Evolutionary conservation across 345 rosid species (phyloP), one percentile per base, ranked within the genome.

Genomic region (Bretschneidera sinensis): DNA sequence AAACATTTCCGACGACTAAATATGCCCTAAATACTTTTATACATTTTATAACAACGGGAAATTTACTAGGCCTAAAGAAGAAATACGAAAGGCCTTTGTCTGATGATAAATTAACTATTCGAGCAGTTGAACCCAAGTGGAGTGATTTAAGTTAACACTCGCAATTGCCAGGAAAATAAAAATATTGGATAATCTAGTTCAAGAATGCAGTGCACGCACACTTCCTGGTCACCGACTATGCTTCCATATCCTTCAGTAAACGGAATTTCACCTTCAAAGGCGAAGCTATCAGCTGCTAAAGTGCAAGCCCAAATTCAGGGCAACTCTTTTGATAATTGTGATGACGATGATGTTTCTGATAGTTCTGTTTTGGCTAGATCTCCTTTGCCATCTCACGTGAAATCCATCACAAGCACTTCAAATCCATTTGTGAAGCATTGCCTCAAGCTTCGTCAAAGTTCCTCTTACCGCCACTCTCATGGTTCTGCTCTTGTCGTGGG

Each of bases 381-480:
- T 60, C 19, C 68, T 3, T 63, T 83, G 21, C 89, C 84, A 17
- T 73, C 76, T 28, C 81, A 79, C 66, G 75, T 85, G 20, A 70
- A 81, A 9, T 73, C 72, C 58, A 81, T 92, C 50, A 64, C 84
- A 2, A 87, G 97, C 75, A 73, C 92, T 18, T 70, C 95, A 39
- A 92, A 92, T 76, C 85, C 97, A 25, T 87, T 87, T 64, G 84
- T 92, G 28, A 89, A 86, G 72, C 97, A 89, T 79, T 92, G 98
- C 65, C 77, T 85, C 48, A 92, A 86, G 85, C 97, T 92, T 50
- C 81, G 80, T 8, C 85, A 73, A 43, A 84, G 78, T 82, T 79
- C 98, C 35, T 79, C 92, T 65, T 89, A 92, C 58, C 96, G 98
- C 54, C 90, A 86, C 74, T 66, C 83, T 35, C 90, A 89, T 75